Conservation (phyloP, 495 filamentous ascomycete species). For the Penicillium flavigenum region DNA sequence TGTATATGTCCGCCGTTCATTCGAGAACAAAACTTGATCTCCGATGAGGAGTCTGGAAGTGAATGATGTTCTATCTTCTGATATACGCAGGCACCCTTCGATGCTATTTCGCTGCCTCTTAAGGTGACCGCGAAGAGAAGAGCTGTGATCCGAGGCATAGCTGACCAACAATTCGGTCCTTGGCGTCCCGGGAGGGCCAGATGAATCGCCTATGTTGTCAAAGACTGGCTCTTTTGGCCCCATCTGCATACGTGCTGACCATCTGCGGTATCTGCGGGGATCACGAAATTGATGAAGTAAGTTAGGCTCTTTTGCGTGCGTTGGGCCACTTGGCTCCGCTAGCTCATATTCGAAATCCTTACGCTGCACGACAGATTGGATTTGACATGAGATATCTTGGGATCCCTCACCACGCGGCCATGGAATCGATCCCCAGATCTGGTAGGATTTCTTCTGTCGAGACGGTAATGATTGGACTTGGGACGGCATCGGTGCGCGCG, state of each 20-base stretch:
- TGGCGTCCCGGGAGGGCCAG: conserved; percentile 43
- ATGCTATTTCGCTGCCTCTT: background rate
- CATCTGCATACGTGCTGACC: conserved; percentile 43
- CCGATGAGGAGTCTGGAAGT: background rate
- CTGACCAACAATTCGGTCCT: conserved; percentile 30
- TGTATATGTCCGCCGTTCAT: background rate
- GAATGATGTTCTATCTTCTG: background rate
- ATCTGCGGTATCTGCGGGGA: conserved; percentile 31
- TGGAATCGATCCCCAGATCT: background rate
- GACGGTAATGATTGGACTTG: conserved; percentile 1
- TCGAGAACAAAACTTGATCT: background rate
- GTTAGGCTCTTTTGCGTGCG: background rate
- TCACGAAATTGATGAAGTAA: background rate
- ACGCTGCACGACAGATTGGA: conserved; percentile 3
- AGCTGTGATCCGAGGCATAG: conserved; percentile 21
- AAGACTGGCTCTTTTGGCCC: conserved; percentile 15
- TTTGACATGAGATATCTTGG: conserved; percentile 1
- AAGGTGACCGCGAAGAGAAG: background rate
- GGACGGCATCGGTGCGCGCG: background rate
- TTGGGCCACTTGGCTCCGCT: background rate
- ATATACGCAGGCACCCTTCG: background rate
- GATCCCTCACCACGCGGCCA: background rate
- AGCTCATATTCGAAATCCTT: background rate
- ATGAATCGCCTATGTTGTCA: conserved; percentile 18
- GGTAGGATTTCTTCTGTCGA: background rate